These are phyloP conservation scores for Bidens hawaiensis DNA, from an alignment of 140 eudicot species.

Conservation along the genomic window DNA sequence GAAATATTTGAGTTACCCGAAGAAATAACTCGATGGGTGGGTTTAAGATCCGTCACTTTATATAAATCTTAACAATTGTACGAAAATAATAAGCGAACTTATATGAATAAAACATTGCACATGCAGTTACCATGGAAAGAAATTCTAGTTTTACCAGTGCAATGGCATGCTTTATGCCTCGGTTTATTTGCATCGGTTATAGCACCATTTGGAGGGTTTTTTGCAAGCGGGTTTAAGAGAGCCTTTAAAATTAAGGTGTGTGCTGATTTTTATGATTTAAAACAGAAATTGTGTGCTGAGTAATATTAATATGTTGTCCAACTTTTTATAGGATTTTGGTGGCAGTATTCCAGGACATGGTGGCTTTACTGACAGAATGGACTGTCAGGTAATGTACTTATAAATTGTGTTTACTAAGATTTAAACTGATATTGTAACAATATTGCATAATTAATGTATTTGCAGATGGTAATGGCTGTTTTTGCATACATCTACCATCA, in stretches of 20 bases:
- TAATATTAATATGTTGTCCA: not conserved
- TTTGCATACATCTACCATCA: slow-evolving; percentile 80
- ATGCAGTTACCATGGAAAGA: slow-evolving; percentile 68
- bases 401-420: not conserved
- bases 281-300: not conserved
- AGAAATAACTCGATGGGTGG: slow-evolving; percentile 52
- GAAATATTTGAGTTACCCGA: slow-evolving; percentile 43
- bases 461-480: slow-evolving; percentile 93
- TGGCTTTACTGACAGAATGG: slow-evolving; percentile 89
- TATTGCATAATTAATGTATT: not conserved
- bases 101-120: slow-evolving; percentile 4
- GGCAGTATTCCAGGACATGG: slow-evolving; percentile 94
- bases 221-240: slow-evolving; percentile 84
- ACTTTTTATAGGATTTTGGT: slow-evolving; percentile 59
- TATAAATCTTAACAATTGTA: not conserved
- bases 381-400: slow-evolving; percentile 61
- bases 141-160: slow-evolving; percentile 54
- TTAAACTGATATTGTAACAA: too few relatives aligned
- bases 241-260: slow-evolving; percentile 76
- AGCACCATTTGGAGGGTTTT: slow-evolving; percentile 89
- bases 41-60: not conserved
- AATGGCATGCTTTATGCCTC: slow-evolving; percentile 78
- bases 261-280: not conserved
- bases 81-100: not conserved
- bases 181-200: slow-evolving; percentile 84